A percentile compares a stretch with the other conserved stretches of the same genome.
phyloP scores from a whole-genome alignment of 2,329 filamentous ascomycete species.

The Dothistroma pini region DNA sequence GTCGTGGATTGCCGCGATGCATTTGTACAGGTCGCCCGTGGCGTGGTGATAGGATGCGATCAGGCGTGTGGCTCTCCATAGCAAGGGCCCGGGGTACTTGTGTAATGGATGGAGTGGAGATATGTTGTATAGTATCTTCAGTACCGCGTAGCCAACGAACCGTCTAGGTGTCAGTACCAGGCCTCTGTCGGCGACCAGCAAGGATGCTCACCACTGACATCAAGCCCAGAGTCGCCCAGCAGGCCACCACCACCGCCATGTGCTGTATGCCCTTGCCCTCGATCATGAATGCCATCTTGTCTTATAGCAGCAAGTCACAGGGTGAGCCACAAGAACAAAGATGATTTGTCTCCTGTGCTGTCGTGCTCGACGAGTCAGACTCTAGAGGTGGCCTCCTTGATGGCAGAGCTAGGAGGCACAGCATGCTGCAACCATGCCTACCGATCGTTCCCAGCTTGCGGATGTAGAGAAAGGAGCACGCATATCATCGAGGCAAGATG shows the following conservation, averaged over 20 bases:
- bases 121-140: slow-evolving; percentile 22
- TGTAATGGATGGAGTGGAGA: slow-evolving; percentile 25
- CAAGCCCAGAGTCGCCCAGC: background rate
- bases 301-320: background rate
- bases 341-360: background rate
- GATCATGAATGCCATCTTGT: background rate
- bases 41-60: slow-evolving; percentile 24
- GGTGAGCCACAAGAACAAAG: background rate
- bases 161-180: background rate
- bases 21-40: slow-evolving; percentile 21
- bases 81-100: slow-evolving; percentile 24
- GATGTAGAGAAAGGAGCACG: background rate
- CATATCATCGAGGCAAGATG: background rate
- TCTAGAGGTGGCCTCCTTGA: too few species aligned
- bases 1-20: slow-evolving; percentile 27
- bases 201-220: background rate
- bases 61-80: slow-evolving; percentile 22
- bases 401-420: too few species aligned
- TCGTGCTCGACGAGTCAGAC: too few species aligned
- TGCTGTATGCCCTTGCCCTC: background rate
- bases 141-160: background rate
- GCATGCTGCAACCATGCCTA: too few species aligned
- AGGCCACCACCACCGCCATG: background rate
- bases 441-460: background rate
- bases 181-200: background rate